phyloP scores from a whole-genome alignment of 768 basidiomycete genomes.

The Tricholoma sp. region DNA sequence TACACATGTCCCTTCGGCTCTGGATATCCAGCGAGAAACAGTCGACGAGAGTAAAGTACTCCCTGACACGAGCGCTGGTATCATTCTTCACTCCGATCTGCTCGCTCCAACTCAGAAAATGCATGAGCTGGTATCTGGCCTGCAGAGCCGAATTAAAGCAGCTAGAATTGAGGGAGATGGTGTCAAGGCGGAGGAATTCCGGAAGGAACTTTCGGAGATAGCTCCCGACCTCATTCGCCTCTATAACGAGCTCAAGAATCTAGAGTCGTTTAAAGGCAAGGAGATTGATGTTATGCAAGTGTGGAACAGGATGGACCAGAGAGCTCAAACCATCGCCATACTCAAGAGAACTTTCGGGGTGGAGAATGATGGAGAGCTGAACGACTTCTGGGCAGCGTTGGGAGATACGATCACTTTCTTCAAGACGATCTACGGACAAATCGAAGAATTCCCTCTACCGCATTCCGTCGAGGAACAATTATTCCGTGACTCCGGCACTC shows the following conservation, averaged over 20 bases:
- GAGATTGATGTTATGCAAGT: not conserved
- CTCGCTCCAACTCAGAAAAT: not conserved
- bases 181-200: not conserved
- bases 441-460: too few relatives aligned
- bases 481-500: not conserved
- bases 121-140: not conserved
- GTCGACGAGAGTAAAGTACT: slow-evolving; percentile 7
- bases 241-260: not conserved
- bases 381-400: not conserved
- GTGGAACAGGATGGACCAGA: not conserved
- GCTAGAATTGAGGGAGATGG: not conserved
- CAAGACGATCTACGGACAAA: not conserved
- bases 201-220: not conserved
- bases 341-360: not conserved
- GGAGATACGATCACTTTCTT: not conserved
- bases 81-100: not conserved
- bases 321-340: not conserved
- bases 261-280: not conserved
- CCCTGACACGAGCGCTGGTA: slow-evolving; percentile 10
- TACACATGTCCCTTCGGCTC: not conserved
- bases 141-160: not conserved
- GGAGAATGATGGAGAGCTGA: not conserved
- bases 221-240: not conserved
- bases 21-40: slow-evolving; percentile 15
- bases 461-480: not conserved